Evolutionary conservation across 2,329 filamentous ascomycete genomes (phyloP).

Genomic region (Ceratocystis lukuohia): DNA sequence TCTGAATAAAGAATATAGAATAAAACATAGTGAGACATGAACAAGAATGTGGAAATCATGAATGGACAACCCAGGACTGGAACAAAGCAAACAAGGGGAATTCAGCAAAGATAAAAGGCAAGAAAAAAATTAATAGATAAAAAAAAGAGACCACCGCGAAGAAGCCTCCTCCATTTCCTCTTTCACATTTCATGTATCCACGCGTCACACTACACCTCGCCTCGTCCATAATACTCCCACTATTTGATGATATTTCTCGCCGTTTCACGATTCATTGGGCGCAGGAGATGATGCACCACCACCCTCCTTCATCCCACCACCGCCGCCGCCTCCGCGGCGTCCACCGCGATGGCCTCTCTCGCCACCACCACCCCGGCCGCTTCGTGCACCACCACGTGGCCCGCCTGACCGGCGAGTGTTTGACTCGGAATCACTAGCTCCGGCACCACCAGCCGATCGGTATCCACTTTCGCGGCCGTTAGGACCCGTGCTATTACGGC

Average conservation of each 20-base stretch:
- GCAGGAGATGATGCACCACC: constrained; percentile 42
- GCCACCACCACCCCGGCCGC: constrained; percentile 37
- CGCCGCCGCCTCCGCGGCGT: constrained; percentile 41
- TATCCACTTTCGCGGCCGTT: constrained; percentile 54
- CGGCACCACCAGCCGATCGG: constrained; percentile 56
- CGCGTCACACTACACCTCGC: neutral
- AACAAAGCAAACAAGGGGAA: neutral
- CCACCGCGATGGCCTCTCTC: constrained; percentile 36
- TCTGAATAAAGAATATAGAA: neutral
- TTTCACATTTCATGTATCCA: neutral
- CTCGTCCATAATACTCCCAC: neutral
- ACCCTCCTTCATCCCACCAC: constrained; percentile 42
- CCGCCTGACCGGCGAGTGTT: constrained; percentile 34
- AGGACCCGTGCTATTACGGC: constrained; percentile 47
- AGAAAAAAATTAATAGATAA: constrained; percentile 2
- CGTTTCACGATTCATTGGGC: constrained; percentile 26
- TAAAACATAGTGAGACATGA: neutral
- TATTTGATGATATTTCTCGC: no score
- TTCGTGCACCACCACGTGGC: constrained; percentile 43
- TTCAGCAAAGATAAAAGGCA: neutral
- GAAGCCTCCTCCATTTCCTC: neutral
- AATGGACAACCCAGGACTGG: neutral
- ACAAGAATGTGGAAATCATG: neutral
- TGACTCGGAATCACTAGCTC: constrained; percentile 56
- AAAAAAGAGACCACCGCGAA: neutral